Evolutionary conservation across 1,284 basidiomycete genomes (phyloP).

Genomic region (Ceratobasidium sp.): DNA sequence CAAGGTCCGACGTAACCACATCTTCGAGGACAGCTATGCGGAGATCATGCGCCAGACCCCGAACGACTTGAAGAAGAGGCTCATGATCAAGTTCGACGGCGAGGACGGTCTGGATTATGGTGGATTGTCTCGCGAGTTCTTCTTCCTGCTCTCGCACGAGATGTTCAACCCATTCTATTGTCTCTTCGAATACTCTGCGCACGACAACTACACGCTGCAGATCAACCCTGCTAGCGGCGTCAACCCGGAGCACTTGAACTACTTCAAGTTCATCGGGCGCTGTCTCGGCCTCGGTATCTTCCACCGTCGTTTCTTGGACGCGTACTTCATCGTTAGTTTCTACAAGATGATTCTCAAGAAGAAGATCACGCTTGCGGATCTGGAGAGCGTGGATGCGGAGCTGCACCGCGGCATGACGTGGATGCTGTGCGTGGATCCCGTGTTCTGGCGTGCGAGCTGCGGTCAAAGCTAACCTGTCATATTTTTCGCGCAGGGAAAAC

Average conservation of each 20-base stretch:
- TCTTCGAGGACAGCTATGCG: slow-evolving; percentile 96
- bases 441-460: slow-evolving; percentile 1
- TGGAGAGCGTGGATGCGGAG: slow-evolving; percentile 91
- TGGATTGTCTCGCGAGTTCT: slow-evolving; percentile 98
- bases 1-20: slow-evolving; percentile 91
- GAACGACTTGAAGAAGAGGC: slow-evolving; percentile 93
- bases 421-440: slow-evolving; percentile 82
- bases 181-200: slow-evolving; percentile 98
- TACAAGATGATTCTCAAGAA: slow-evolving; percentile 99
- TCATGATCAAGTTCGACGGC: slow-evolving; percentile 99
- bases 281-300: slow-evolving; percentile 96
- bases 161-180: slow-evolving; percentile 99
- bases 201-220: slow-evolving; percentile 99
- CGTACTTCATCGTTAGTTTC: slow-evolving; percentile 98
- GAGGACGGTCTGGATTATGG: slow-evolving; percentile 99
- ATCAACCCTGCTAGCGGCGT: slow-evolving; percentile 98
- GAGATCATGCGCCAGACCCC: slow-evolving; percentile 95
- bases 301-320: slow-evolving; percentile 98
- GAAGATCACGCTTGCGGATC: slow-evolving; percentile 83
- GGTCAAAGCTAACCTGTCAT: not conserved
- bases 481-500: slow-evolving; percentile 68
- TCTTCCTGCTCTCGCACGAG: slow-evolving; percentile 99
- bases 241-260: slow-evolving; percentile 98
- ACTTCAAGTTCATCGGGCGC: slow-evolving; percentile 99
- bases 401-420: slow-evolving; percentile 92